Base-by-base conservation (phyloP, 2,329 filamentous ascomycete species). In the Microdochium bolleyi region DNA sequence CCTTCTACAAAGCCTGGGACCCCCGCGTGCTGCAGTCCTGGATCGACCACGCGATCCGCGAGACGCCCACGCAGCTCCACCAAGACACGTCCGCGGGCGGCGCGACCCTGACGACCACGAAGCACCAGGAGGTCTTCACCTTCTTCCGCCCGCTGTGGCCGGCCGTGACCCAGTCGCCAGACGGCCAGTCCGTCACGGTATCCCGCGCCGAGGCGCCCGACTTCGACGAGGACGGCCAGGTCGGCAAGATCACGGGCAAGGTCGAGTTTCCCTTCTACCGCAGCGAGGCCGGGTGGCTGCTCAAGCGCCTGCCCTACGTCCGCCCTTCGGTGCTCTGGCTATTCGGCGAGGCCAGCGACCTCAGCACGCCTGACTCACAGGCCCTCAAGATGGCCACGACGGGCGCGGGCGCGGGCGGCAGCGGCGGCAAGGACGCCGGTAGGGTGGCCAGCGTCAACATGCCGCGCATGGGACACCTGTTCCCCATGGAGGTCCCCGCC, bases 1-100 rank as follows among this genome's bases (percentile, higher is more conserved):
- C 80, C 46, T 95, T 95, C 72, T 96, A 95, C 70, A 76, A 83
- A 57, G 61, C 78, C 11, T 97, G 92, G 92, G 89, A 97, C 62
- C 75, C 80, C 1, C 79, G 91, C 48, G 91, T 92, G 0, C 75
- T 96, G 0, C 82, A 91, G 11, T 75, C 78, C 30, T 92, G 87
- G 85, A 70, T 91, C 48, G 60, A 80, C 54, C 77, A 88, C 63
- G 92, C 91, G 13, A 72, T 96, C n/a, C 80, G 88, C n/a, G 78
- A 86, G 16, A 74, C 85, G 2, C 88, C 89, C 2, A 90, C 88
- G 0, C 61, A 64, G 8, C 62, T 85, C 16, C 79, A 83, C 64
- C 80, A 82, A 0, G 27, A 30, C n/a, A 46, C 3, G 14, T 8
- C 3, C 41, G 65, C 65, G 22, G 68, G 70, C 16, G 70, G 76